Percentiles rank a stretch among this genome's conserved stretches.
phyloP scores from a whole-genome alignment of 2,329 filamentous ascomycete genomes.

The Claviceps cyperi region DNA sequence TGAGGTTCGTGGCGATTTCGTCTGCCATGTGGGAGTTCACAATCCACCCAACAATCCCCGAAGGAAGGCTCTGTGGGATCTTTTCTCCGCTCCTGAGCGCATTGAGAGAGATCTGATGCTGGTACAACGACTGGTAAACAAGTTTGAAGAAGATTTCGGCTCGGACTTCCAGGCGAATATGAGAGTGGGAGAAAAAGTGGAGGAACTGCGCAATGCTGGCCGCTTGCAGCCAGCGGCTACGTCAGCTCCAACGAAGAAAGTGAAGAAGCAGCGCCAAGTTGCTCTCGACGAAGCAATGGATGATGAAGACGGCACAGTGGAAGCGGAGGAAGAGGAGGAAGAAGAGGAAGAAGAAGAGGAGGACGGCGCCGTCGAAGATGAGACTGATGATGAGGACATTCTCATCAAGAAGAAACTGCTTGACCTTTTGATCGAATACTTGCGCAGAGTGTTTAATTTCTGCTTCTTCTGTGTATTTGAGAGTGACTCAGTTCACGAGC shows the following conservation, averaged over 20 bases:
- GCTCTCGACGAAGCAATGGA: conserved; percentile 48
- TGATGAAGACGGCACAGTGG: conserved; percentile 48
- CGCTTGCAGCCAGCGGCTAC: conserved; percentile 54
- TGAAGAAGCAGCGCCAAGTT: conserved; percentile 45
- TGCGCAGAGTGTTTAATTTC: conserved; percentile 94
- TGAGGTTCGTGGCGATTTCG: conserved; percentile 85
- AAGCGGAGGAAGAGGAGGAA: conserved; percentile 52
- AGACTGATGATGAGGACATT: conserved; percentile 79
- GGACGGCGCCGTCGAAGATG: conserved; percentile 66
- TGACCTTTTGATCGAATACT: conserved; percentile 88
- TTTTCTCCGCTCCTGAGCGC: conserved; percentile 88
- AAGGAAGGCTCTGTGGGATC: conserved; percentile 93
- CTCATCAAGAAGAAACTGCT: conserved; percentile 92
- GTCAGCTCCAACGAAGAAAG: conserved; percentile 39
- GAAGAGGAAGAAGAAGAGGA: conserved; percentile 72
- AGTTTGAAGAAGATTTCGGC: conserved; percentile 73
- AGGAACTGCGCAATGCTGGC: conserved; percentile 62
- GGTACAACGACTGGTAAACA: conserved; percentile 66
- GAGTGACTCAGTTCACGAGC: conserved; percentile 89
- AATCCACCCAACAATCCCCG: conserved; percentile 72
- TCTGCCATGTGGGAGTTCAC: conserved; percentile 92
- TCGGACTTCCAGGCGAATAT: conserved; percentile 60
- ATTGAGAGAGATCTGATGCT: conserved; percentile 81
- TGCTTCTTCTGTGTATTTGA: conserved; percentile 99
- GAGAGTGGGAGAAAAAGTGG: conserved; percentile 76